Conservation (phyloP, 2,329 filamentous ascomycete species). For the Claviceps purpurea region DNA sequence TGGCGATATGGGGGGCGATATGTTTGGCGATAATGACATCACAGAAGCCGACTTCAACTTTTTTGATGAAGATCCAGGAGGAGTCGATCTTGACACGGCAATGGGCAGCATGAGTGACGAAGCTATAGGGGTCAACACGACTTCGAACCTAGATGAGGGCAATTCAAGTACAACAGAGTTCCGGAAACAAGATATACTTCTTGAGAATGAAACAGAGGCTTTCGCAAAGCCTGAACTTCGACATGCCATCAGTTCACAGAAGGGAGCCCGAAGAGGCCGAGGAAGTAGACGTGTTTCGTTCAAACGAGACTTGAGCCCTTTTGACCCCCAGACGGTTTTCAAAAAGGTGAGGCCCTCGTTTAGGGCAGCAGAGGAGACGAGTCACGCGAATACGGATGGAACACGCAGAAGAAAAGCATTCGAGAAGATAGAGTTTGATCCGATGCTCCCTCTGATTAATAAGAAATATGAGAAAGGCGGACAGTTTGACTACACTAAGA, state of each 20-base stretch:
- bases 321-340: slow-evolving; percentile 44
- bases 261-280: slow-evolving; percentile 24
- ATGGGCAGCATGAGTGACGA: slow-evolving; percentile 11
- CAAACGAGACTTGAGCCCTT: slow-evolving; percentile 43
- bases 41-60: slow-evolving; percentile 77
- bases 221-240: slow-evolving; percentile 48
- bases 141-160: slow-evolving; percentile 6
- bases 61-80: slow-evolving; percentile 52
- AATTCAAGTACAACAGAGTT: slow-evolving; percentile 6
- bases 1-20: slow-evolving; percentile 53
- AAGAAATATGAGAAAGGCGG: slow-evolving; percentile 47
- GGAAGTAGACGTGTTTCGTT: slow-evolving; percentile 18
- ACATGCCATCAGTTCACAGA: slow-evolving; percentile 41
- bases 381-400: slow-evolving; percentile 10
- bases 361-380: slow-evolving; percentile 10
- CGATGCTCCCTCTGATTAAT: slow-evolving; percentile 37
- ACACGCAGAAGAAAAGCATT: slow-evolving; percentile 34
- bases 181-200: slow-evolving; percentile 8
- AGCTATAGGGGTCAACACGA: slow-evolving; percentile 2
- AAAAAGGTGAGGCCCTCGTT: slow-evolving; percentile 41
- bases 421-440: slow-evolving; percentile 40
- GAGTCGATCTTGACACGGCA: slow-evolving; percentile 23
- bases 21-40: slow-evolving; percentile 61
- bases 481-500: slow-evolving; percentile 32
- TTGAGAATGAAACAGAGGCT: slow-evolving; percentile 18